phyloP scores from a whole-genome alignment of 148 eudicot species.

The Rhododendron griersonianum region DNA sequence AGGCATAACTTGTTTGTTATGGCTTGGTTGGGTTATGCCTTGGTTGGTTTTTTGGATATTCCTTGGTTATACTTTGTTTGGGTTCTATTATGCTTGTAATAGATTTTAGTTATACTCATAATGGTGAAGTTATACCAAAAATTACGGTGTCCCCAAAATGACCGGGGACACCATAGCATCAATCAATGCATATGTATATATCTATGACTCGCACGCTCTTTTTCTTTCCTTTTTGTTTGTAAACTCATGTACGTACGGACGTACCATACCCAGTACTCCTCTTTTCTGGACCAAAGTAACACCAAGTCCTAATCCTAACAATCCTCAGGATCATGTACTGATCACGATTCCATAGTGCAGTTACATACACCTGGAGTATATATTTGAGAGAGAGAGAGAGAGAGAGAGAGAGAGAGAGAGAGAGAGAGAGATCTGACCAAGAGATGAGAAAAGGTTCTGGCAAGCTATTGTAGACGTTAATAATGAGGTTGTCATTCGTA shows the following conservation, averaged over 20 bases:
- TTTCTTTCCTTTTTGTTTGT: neutral
- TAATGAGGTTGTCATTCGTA: constrained; percentile 69
- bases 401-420: constrained; percentile 7
- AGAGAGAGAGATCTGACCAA: constrained; percentile 36
- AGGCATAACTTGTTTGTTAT: too few relatives aligned
- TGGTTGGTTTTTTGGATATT: too few relatives aligned
- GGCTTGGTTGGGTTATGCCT: too few relatives aligned
- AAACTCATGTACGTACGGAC: neutral
- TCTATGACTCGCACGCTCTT: neutral
- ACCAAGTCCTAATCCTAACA: neutral
- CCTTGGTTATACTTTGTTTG: too few relatives aligned
- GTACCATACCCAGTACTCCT: neutral
- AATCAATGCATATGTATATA: too few relatives aligned
- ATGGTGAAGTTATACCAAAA: too few relatives aligned
- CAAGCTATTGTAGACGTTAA: constrained; percentile 59
- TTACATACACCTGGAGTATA: neutral
- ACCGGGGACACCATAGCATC: too few relatives aligned
- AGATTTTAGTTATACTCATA: too few relatives aligned
- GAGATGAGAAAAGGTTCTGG: constrained; percentile 76
- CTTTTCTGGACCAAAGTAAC: neutral
- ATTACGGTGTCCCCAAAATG: too few relatives aligned
- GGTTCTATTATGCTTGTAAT: too few relatives aligned
- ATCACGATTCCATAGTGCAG: neutral
- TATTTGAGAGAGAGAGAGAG: neutral
- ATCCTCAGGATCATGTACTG: neutral